Evolutionary conservation across 305 asterid genomes (phyloP).

Genomic region (Fraxinus ornus): DNA sequence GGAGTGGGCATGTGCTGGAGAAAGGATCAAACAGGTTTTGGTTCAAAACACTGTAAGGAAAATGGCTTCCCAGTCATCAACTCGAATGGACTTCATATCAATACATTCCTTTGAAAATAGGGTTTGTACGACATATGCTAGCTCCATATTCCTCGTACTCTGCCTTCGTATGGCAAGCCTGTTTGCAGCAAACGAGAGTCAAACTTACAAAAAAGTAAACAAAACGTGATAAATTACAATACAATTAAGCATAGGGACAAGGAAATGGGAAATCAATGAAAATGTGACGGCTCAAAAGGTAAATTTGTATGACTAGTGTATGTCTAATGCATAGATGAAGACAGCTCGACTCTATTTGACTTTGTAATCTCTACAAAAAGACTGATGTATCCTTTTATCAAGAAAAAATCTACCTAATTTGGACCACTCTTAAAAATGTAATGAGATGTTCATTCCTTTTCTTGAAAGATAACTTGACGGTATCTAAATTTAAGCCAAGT

Average conservation of each 20-base stretch:
- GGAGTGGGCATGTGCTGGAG: constrained; percentile 4
- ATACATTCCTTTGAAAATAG: constrained; percentile 93
- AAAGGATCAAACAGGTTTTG: constrained; percentile 1
- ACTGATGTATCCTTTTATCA: background rate
- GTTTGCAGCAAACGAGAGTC: constrained; percentile 15
- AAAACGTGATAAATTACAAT: background rate
- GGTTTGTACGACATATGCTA: constrained; percentile 88
- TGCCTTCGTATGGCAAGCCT: constrained; percentile 97
- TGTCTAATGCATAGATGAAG: background rate
- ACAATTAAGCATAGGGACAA: background rate
- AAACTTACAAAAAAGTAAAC: background rate
- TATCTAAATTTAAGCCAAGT: background rate
- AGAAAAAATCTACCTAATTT: background rate
- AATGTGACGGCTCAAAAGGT: background rate
- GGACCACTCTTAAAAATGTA: background rate
- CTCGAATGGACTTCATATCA: constrained; percentile 33
- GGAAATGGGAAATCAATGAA: background rate
- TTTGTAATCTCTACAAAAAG: background rate
- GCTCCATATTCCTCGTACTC: constrained; percentile 92
- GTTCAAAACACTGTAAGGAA: background rate
- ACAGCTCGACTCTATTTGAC: background rate
- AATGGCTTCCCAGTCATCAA: constrained; percentile 11
- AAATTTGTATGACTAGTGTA: background rate
- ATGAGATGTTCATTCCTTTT: background rate
- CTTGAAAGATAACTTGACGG: background rate